Percentiles rank a stretch among this genome's conserved stretches.
Evolutionary conservation across 106 monocot species (phyloP).

Genomic region (Acorus calamus): DNA sequence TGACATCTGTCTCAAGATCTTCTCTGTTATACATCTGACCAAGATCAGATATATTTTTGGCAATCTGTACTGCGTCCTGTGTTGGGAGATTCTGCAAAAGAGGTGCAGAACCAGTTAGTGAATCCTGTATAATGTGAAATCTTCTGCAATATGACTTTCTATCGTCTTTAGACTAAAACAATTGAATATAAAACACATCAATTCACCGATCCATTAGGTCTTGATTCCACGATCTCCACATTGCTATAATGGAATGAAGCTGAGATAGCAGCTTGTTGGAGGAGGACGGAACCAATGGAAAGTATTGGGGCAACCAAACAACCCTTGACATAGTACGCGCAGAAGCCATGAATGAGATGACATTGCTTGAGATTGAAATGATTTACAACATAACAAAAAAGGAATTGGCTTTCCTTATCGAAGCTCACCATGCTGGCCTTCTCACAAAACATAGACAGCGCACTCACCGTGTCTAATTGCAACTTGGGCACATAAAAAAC

Average conservation of each 20-base stretch:
- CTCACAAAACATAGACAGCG: conserved; percentile 73
- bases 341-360: background rate
- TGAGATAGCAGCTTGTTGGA: conserved; percentile 89
- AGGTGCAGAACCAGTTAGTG: background rate
- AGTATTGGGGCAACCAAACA: conserved; percentile 82
- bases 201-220: conserved; percentile 52
- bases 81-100: conserved; percentile 69
- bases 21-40: conserved; percentile 77
- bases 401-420: too few relatives aligned
- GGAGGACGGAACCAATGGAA: conserved; percentile 79
- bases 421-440: conserved; percentile 82
- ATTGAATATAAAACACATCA: background rate
- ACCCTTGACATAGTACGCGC: conserved; percentile 21
- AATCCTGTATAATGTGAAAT: too few relatives aligned
- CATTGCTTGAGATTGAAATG: background rate
- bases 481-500: conserved; percentile 76
- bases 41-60: conserved; percentile 67
- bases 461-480: conserved; percentile 51
- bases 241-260: conserved; percentile 87
- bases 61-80: conserved; percentile 59
- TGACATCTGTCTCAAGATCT: conserved; percentile 50
- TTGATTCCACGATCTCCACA: conserved; percentile 90
- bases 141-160: too few relatives aligned
- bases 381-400: too few relatives aligned
- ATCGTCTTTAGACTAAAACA: too few relatives aligned